These are phyloP conservation scores for Tetracentron sinense DNA, from an alignment of 164 flowering plant genomes.

Conservation along the genomic window DNA sequence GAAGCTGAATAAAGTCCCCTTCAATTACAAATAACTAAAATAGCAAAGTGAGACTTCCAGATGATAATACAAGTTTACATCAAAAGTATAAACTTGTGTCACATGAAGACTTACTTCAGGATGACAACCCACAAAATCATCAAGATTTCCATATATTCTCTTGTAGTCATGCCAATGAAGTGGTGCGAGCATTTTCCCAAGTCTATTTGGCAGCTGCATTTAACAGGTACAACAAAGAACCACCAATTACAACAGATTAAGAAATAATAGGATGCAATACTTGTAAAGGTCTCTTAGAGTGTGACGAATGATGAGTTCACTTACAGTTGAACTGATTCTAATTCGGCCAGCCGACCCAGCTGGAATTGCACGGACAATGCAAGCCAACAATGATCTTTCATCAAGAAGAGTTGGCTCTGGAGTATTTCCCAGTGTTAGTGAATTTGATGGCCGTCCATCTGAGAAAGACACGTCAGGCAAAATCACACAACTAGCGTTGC, in stretches of 20 bases:
- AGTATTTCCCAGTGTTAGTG: slow-evolving; percentile 28
- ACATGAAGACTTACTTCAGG: slow-evolving; percentile 55
- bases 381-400: too few species aligned
- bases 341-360: slow-evolving; percentile 66
- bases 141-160: slow-evolving; percentile 87
- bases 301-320: slow-evolving; percentile 12
- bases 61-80: neutral
- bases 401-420: slow-evolving; percentile 54
- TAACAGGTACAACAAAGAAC: slow-evolving; percentile 8
- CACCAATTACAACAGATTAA: slow-evolving; percentile 6
- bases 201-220: slow-evolving; percentile 82
- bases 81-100: neutral
- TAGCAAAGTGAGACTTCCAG: slow-evolving; percentile 14
- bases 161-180: slow-evolving; percentile 97
- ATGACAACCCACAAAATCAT: slow-evolving; percentile 77
- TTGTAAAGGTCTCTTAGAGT: neutral
- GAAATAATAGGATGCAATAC: neutral
- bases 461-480: slow-evolving; percentile 38
- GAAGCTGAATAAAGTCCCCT: slow-evolving; percentile 83
- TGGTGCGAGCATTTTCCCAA: slow-evolving; percentile 93
- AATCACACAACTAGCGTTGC: slow-evolving; percentile 22
- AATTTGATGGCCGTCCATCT: slow-evolving; percentile 26
- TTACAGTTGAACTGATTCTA: slow-evolving; percentile 79
- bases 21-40: slow-evolving; percentile 83
- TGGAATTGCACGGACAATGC: too few species aligned